Evolutionary conservation across 1,284 basidiomycete genomes (phyloP), one percentile per base, ranked within the genome.

Genomic region (Sporisorium reilianum): DNA sequence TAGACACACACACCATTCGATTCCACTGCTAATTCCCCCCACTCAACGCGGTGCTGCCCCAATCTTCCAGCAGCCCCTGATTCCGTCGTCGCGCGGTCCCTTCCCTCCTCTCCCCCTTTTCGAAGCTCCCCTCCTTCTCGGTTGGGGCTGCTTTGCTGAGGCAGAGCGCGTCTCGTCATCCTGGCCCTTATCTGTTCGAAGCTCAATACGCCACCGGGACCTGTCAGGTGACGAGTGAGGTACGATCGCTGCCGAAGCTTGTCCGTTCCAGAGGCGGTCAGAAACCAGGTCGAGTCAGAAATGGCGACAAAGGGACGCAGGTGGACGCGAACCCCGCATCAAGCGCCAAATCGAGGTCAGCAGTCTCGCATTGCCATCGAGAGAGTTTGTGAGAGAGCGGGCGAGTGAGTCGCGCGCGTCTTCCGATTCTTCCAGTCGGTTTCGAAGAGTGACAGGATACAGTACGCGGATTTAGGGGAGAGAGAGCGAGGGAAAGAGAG

Each of bases 291-390:
- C 42, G 42, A 45, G 42, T 45, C 42, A 45, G 23, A 12, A 45
- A 56, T 56, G 55, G 55, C 55, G 55, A 23, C 44, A 56, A 48
- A 3, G 36, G 3, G 32, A 48, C 40, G 46, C 34, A 41, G 16
- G 16, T 41, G 2, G 38, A 41, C 38, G 38, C 38, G 38, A 41
- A 41, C 38, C 38, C 38, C 38, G 7, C 38, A n/a, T 16, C 9
- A 36, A 10, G 34, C 7, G 34, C n/a, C n/a, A n/a, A n/a, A n/a
- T n/a, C n/a, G n/a, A n/a, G n/a, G n/a, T n/a, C n/a, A n/a, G n/a
- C n/a, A n/a, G n/a, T n/a, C n/a, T n/a, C n/a, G n/a, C n/a, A n/a
- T n/a, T n/a, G n/a, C n/a, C n/a, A n/a, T n/a, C n/a, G n/a, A n/a
- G n/a, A n/a, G n/a, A n/a, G n/a, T n/a, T n/a, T n/a, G n/a, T n/a